A percentile compares a stretch with the other conserved stretches of the same genome.
Evolutionary conservation across 2,329 filamentous ascomycete genomes (phyloP).

Genomic region (Diaporthe sp.): DNA sequence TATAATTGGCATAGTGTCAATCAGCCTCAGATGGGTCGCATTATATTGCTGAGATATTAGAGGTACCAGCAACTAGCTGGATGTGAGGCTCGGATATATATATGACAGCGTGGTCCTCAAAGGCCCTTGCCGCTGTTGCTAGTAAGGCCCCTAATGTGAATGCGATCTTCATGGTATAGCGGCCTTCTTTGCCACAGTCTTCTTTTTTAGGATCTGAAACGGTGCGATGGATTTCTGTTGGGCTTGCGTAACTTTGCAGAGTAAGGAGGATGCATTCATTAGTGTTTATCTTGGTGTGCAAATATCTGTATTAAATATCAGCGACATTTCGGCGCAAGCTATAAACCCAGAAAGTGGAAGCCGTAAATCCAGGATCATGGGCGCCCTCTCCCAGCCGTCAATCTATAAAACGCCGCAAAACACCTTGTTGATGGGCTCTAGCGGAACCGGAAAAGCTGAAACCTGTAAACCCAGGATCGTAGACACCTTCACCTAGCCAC

Average conservation of each 20-base stretch:
- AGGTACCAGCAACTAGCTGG: not conserved
- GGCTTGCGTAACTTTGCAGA: not conserved
- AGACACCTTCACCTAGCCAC: not conserved
- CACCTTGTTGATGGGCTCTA: not conserved
- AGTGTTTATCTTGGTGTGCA: not conserved
- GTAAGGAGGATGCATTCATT: not conserved
- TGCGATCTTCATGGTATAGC: not conserved
- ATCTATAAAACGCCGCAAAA: not conserved
- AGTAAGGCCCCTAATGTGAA: not conserved
- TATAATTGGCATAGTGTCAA: not conserved
- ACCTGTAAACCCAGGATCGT: not conserved
- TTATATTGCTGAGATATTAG: not conserved
- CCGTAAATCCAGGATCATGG: not conserved
- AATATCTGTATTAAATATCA: not conserved
- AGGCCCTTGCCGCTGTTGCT: not conserved
- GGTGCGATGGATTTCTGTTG: not conserved
- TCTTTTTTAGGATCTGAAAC: not conserved
- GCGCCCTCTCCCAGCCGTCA: not conserved
- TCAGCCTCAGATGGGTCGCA: not conserved
- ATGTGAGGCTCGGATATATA: not conserved
- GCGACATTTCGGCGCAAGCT: not conserved
- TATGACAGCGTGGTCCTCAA: not conserved
- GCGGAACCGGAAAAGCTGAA: not conserved
- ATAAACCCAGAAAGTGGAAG: not conserved
- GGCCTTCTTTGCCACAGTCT: not conserved